Evolutionary conservation across 169 alveolate genomes (phyloP).

Genomic region (Plasmodium falciparum): DNA sequence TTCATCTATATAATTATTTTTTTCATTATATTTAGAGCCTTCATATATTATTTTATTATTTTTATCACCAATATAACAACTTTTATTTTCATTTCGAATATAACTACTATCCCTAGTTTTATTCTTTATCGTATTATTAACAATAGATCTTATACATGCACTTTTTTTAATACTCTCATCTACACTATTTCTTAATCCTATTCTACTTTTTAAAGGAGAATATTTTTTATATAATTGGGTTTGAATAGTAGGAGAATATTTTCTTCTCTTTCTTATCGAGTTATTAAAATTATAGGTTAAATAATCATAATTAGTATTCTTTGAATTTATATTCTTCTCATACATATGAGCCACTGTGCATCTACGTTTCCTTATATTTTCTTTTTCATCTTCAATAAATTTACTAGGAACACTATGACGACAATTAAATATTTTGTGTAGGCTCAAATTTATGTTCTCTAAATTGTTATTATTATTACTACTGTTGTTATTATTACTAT

Average conservation of each 20-base stretch:
- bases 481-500: not conserved
- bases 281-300: constrained; percentile 49
- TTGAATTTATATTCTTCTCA: constrained; percentile 13
- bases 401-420: constrained; percentile 44
- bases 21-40: not conserved
- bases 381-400: constrained; percentile 22
- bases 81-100: not conserved
- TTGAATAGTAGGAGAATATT: constrained; percentile 11
- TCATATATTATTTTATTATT: not conserved
- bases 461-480: constrained; percentile 1
- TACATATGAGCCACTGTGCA: constrained; percentile 28
- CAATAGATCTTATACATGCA: constrained; percentile 43
- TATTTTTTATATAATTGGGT: not conserved
- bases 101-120: constrained; percentile 5
- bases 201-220: constrained; percentile 44
- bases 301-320: constrained; percentile 17
- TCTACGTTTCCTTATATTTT: constrained; percentile 36
- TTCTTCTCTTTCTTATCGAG: constrained; percentile 36
- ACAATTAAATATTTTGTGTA: constrained; percentile 36
- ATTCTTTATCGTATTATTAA: constrained; percentile 25
- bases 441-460: constrained; percentile 39
- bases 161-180: constrained; percentile 61
- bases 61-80: not conserved
- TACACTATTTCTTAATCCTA: constrained; percentile 34
- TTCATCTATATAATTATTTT: not conserved